Evolutionary conservation across 176 grass and related monocot species (phyloP).

Genomic region (Carex littledalei): DNA sequence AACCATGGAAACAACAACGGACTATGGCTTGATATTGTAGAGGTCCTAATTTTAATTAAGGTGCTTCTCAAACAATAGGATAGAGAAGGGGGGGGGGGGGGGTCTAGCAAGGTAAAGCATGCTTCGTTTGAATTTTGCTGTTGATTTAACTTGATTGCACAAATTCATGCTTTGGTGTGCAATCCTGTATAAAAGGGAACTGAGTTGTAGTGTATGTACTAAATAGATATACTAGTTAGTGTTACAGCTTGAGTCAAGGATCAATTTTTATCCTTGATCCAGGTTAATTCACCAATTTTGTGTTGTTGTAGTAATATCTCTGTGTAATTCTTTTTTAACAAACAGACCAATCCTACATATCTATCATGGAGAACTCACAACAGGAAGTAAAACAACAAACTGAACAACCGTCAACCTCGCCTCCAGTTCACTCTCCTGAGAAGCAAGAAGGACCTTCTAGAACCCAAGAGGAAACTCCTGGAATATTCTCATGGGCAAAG

Average conservation of each 20-base stretch:
- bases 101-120: not conserved
- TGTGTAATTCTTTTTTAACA: not conserved
- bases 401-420: slow-evolving; percentile 7
- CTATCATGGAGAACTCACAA: not conserved
- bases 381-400: slow-evolving; percentile 5
- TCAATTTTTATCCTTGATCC: not conserved
- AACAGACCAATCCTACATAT: not conserved
- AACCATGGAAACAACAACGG: not conserved
- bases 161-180: not conserved
- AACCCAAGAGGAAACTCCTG: slow-evolving; percentile 29
- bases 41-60: not conserved
- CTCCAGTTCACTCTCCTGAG: slow-evolving; percentile 20
- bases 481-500: slow-evolving; percentile 88
- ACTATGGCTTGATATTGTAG: not conserved
- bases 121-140: not conserved
- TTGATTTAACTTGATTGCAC: not conserved
- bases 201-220: not conserved
- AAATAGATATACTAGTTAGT: not conserved
- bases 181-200: not conserved
- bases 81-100: too few relatives aligned
- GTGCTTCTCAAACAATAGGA: not conserved
- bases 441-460: slow-evolving; percentile 46
- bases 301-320: not conserved
- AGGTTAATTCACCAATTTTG: not conserved
- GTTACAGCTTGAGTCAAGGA: not conserved